Conservation (phyloP, 305 asterid species). For the Plantago coronopus region DNA sequence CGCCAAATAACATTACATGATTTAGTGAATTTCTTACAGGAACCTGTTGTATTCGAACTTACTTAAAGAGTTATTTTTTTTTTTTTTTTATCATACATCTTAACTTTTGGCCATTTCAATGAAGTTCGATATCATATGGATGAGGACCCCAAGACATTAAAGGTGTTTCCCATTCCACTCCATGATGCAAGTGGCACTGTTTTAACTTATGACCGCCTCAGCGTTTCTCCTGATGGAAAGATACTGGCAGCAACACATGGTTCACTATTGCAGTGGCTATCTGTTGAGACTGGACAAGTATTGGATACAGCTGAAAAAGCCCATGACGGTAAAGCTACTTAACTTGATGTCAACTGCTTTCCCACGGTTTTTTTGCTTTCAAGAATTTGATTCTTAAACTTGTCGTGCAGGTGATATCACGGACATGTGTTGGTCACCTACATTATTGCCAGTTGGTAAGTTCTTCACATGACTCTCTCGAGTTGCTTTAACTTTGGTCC, state of each 20-base stretch:
- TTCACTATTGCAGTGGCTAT: conserved; percentile 85
- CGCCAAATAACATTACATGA: too few species aligned
- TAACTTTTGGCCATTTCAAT: conserved; percentile 29
- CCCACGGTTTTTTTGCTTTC: conserved; percentile 12
- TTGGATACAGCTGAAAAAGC: conserved; percentile 91
- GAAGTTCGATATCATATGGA: conserved; percentile 93
- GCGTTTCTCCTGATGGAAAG: conserved; percentile 89
- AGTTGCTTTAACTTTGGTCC: not conserved
- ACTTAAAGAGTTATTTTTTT: conserved; percentile 10
- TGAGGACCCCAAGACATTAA: conserved; percentile 94
- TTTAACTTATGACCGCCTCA: conserved; percentile 76
- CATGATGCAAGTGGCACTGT: conserved; percentile 69
- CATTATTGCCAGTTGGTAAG: conserved; percentile 53
- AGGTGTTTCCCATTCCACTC: conserved; percentile 90
- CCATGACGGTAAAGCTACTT: conserved; percentile 97
- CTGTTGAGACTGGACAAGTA: conserved; percentile 76
- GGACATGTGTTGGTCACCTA: conserved; percentile 84
- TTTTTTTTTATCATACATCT: not conserved
- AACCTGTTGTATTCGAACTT: conserved; percentile 16
- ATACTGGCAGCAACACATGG: conserved; percentile 85
- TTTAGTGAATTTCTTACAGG: too few species aligned
- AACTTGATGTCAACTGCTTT: not conserved
- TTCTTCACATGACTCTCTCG: not conserved
- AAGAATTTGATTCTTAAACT: conserved; percentile 13
- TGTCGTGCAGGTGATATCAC: conserved; percentile 72